Evolutionary conservation across 176 grass and related monocot species (phyloP).

Genomic region (Carex myosuroides): DNA sequence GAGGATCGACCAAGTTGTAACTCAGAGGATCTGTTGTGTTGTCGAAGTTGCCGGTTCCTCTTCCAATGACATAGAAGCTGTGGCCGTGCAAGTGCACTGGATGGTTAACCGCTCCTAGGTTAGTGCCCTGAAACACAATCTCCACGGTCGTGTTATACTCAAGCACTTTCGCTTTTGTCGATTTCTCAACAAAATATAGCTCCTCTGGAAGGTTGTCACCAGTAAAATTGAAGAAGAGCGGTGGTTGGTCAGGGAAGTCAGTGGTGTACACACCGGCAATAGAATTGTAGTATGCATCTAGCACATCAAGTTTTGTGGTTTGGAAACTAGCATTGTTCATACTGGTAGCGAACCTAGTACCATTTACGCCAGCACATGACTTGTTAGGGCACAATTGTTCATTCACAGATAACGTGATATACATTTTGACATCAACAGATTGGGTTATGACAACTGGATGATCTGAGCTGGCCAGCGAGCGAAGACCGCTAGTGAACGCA

Average conservation of each 20-base stretch:
- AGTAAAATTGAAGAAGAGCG: constrained; percentile 44
- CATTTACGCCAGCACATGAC: neutral
- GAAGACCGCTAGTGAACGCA: neutral
- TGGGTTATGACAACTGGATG: constrained; percentile 1
- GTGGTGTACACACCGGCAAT: constrained; percentile 11
- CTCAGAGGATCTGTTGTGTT: no score
- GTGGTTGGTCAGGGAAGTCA: constrained; percentile 25
- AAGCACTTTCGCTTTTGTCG: no score
- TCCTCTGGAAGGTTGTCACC: no score
- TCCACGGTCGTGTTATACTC: no score
- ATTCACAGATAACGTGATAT: constrained; percentile 9
- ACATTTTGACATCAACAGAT: constrained; percentile 27
- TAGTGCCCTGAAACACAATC: no score
- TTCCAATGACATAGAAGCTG: no score
- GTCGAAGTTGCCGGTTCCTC: no score
- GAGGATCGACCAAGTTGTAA: no score
- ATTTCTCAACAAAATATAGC: neutral
- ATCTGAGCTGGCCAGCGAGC: neutral
- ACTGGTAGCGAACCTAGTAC: constrained; percentile 30
- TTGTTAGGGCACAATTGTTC: neutral
- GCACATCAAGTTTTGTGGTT: neutral
- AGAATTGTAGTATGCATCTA: constrained; percentile 34
- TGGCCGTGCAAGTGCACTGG: no score
- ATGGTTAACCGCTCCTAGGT: no score
- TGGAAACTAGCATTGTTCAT: constrained; percentile 56